Evolutionary conservation across 2,329 filamentous ascomycete genomes (phyloP).

Genomic region (Acrocalymma vagum): DNA sequence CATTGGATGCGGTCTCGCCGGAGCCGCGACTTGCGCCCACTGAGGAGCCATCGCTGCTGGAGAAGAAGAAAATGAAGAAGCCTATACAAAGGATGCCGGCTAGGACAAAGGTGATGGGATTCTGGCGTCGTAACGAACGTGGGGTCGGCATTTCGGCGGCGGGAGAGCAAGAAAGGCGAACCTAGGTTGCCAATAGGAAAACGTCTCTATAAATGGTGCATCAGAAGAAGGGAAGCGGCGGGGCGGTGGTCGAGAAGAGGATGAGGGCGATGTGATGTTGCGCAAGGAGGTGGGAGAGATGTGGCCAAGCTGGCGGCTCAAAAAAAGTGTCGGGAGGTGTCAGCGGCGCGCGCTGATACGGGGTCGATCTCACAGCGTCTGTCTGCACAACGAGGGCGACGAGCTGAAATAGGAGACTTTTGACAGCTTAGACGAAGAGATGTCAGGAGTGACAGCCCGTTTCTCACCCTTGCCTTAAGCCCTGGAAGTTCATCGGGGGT

Average conservation of each 20-base stretch:
- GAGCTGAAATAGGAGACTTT: constrained; percentile 8
- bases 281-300: constrained; percentile 38
- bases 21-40: constrained; percentile 59
- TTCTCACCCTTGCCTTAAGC: constrained; percentile 15
- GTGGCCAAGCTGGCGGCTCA: constrained; percentile 38
- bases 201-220: constrained; percentile 39
- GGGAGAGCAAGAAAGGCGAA: constrained; percentile 30
- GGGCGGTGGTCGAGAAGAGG: constrained; percentile 16
- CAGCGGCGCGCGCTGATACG: constrained; percentile 11
- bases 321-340: constrained; percentile 23
- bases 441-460: constrained; percentile 25
- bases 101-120: constrained; percentile 77
- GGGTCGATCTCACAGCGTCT: constrained; percentile 3
- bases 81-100: constrained; percentile 75
- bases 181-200: constrained; percentile 37
- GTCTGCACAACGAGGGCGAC: constrained; percentile 6
- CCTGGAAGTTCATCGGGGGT: constrained; percentile 11
- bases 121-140: constrained; percentile 80
- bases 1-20: constrained; percentile 69
- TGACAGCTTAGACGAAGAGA: constrained; percentile 17
- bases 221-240: constrained; percentile 35
- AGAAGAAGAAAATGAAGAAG: constrained; percentile 68
- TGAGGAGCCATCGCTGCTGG: constrained; percentile 64
- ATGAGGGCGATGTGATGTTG: constrained; percentile 23
- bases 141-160: constrained; percentile 61